A percentile compares a stretch with the other conserved stretches of the same genome.
Conservation (phyloP, 2,329 filamentous ascomycete species). For the Xylariaceae sp. region DNA sequence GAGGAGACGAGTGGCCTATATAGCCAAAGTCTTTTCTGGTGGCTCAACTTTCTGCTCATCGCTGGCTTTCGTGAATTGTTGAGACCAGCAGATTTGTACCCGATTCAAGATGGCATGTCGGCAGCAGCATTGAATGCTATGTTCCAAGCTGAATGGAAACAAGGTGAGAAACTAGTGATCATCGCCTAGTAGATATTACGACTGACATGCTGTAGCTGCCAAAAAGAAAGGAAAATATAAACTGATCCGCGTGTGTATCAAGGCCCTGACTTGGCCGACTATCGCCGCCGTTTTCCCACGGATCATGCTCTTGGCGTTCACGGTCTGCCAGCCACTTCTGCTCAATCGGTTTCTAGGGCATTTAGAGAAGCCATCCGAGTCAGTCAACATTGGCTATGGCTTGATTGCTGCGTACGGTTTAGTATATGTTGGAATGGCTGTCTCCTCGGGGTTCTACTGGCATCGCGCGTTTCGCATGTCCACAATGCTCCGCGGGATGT, state of each 20-base stretch:
- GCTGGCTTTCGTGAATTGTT: background rate
- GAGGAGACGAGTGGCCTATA: background rate
- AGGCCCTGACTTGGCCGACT: background rate
- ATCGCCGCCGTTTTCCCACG: background rate
- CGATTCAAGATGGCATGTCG: background rate
- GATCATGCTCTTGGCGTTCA: background rate
- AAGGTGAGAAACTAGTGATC: background rate
- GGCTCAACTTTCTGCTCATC: background rate
- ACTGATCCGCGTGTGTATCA: background rate
- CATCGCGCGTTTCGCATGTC: background rate
- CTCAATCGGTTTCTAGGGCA: background rate
- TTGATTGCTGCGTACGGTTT: conserved; percentile 2
- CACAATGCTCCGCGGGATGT: background rate
- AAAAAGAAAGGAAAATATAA: background rate
- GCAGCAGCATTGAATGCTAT: background rate
- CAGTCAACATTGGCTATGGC: background rate
- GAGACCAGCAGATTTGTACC: background rate
- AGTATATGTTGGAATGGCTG: conserved; percentile 1
- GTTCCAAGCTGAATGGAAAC: background rate
- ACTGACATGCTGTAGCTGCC: background rate
- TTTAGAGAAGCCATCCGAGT: background rate
- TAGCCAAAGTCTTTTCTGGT: background rate
- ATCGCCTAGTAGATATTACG: background rate
- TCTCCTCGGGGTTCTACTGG: background rate
- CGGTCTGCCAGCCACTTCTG: conserved; percentile 1